phyloP scores from a whole-genome alignment of 176 grass and related monocot genomes.

The Oryza rufipogon region DNA sequence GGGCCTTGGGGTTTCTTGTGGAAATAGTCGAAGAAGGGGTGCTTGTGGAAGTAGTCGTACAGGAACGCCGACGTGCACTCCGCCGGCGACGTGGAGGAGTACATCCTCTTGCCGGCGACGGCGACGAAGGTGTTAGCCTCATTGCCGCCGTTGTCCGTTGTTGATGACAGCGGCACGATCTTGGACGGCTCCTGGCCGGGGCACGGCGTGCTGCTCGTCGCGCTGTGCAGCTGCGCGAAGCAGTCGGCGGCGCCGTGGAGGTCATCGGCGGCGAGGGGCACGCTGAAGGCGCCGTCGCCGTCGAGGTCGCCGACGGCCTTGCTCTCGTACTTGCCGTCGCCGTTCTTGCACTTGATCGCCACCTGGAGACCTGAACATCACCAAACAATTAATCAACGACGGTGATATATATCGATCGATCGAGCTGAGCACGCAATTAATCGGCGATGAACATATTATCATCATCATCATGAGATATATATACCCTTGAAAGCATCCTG shows the following conservation, averaged over 20 bases:
- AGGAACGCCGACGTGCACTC: conserved; percentile 15
- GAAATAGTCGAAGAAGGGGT: conserved; percentile 17
- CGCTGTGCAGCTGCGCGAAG: conserved; percentile 42
- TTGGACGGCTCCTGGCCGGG: conserved; percentile 34
- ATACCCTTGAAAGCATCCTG: too few species aligned
- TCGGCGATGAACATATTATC: too few species aligned
- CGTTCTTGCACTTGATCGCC: conserved; percentile 43
- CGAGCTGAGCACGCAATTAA: too few species aligned
- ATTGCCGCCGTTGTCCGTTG: too few species aligned
- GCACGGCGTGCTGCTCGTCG: neutral
- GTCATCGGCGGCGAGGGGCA: neutral
- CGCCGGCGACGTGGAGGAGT: neutral
- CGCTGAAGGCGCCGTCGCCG: neutral
- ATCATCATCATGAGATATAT: too few species aligned
- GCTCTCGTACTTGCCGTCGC: conserved; percentile 29
- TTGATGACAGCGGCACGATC: neutral
- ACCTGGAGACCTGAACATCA: conserved; percentile 26
- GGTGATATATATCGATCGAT: too few species aligned
- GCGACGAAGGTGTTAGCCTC: conserved; percentile 19
- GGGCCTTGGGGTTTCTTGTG: conserved; percentile 9
- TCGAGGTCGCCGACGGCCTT: conserved; percentile 16
- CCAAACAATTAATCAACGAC: too few species aligned
- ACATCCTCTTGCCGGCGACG: conserved; percentile 17
- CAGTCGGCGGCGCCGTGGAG: conserved; percentile 24
- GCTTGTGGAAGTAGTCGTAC: conserved; percentile 21